Conservation (phyloP, 805 yeast genomes). For the Zygosaccharomyces bisporus region DNA sequence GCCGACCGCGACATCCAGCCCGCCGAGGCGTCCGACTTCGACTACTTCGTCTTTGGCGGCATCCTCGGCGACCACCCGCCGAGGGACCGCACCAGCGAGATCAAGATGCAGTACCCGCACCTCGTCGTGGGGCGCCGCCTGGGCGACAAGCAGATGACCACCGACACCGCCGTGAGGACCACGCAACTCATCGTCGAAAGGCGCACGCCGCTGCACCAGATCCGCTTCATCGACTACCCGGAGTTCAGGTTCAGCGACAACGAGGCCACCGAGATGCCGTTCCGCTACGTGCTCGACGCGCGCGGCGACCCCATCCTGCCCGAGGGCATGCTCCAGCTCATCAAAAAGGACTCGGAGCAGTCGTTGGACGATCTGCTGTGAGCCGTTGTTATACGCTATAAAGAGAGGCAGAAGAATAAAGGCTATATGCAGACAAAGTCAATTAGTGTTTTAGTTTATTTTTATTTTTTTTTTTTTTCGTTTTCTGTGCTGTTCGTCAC, state of each 20-base stretch:
- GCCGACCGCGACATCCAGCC: constrained; percentile 75
- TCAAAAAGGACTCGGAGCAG: constrained; percentile 81
- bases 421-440: constrained; percentile 2
- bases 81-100: constrained; percentile 88
- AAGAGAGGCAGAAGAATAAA: constrained; percentile 5
- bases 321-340: constrained; percentile 82
- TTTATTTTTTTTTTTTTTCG: no score
- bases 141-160: constrained; percentile 91
- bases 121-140: constrained; percentile 75
- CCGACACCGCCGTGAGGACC: constrained; percentile 94
- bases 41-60: constrained; percentile 94
- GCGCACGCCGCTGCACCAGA: constrained; percentile 57
- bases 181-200: constrained; percentile 74
- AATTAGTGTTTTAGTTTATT: constrained; percentile 3
- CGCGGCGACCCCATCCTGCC: constrained; percentile 79
- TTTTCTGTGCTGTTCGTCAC: not conserved
- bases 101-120: constrained; percentile 68
- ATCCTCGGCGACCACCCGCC: constrained; percentile 91
- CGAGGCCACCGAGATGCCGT: constrained; percentile 98
- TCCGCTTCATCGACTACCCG: constrained; percentile 87
- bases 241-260: constrained; percentile 82
- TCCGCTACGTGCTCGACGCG: constrained; percentile 71
- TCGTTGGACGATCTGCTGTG: constrained; percentile 61
- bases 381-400: constrained; percentile 2
- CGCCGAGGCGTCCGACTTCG: constrained; percentile 59